These are phyloP conservation scores for Tephrocybe sp. DNA, from an alignment of 768 basidiomycete genomes.

Conservation along the genomic window DNA sequence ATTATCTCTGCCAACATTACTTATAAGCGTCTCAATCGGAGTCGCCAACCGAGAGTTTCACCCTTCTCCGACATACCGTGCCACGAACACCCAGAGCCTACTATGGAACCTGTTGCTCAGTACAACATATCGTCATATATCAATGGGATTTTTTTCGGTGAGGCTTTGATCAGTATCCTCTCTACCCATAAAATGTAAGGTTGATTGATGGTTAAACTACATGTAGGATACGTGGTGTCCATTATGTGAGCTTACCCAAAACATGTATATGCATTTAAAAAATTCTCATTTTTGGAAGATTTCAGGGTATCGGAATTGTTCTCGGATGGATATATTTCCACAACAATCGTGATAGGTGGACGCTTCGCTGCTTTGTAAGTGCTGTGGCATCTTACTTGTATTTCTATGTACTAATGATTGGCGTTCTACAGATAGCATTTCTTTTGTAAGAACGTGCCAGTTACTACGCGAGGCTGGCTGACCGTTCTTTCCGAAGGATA, in stretches of 20 bases:
- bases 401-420: no score
- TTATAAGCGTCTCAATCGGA: no score
- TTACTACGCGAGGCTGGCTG: neutral
- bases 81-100: neutral
- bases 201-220: no score
- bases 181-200: no score
- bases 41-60: no score
- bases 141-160: neutral
- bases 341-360: constrained; percentile 11
- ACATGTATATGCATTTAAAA: no score
- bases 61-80: no score
- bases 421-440: neutral
- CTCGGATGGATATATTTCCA: constrained; percentile 15
- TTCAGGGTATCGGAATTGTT: constrained; percentile 10
- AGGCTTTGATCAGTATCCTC: no score
- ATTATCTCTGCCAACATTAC: no score
- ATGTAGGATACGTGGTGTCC: constrained; percentile 13
- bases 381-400: neutral
- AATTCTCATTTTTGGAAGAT: neutral
- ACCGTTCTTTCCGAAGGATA: neutral
- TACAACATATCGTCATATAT: neutral
- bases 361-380: constrained; percentile 10
- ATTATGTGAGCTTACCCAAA: neutral
- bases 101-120: neutral
- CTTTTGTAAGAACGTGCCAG: constrained; percentile 7